Evolutionary conservation across 257 asterid genomes (phyloP).

Genomic region (Solanum phureja): DNA sequence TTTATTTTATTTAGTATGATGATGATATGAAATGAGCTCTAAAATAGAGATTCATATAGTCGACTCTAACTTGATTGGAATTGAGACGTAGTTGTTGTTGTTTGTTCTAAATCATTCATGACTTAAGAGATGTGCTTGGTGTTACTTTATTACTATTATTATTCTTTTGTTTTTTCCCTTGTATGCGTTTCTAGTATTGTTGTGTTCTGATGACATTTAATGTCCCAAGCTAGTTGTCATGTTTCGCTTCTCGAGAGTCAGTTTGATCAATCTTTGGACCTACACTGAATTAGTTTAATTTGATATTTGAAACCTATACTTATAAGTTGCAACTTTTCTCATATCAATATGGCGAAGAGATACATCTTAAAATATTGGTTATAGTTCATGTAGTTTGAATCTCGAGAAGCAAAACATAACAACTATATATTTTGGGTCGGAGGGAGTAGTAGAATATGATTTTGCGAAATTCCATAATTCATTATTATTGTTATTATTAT

Average conservation of each 20-base stretch:
- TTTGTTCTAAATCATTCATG: not conserved
- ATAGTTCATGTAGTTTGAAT: not conserved
- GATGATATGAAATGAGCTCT: not conserved
- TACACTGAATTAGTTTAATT: not conserved
- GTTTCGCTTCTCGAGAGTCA: not conserved
- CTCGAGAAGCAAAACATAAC: not conserved
- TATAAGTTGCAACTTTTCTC: not conserved
- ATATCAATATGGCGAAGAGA: not conserved
- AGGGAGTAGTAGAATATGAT: not conserved
- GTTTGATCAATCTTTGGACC: not conserved
- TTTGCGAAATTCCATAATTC: not conserved
- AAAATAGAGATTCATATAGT: not conserved
- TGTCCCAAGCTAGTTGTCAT: not conserved
- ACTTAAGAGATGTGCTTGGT: not conserved
- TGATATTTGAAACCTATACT: not conserved
- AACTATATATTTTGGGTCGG: not conserved
- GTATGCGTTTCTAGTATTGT: not conserved
- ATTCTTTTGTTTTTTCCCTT: not conserved
- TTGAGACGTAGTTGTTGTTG: not conserved
- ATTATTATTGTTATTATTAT: not conserved
- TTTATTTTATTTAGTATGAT: not conserved
- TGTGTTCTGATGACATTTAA: not conserved
- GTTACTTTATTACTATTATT: not conserved
- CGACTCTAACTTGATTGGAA: not conserved
- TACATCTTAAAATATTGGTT: not conserved